phyloP scores from a whole-genome alignment of 306 rosid species.

The Prunus mongolica region DNA sequence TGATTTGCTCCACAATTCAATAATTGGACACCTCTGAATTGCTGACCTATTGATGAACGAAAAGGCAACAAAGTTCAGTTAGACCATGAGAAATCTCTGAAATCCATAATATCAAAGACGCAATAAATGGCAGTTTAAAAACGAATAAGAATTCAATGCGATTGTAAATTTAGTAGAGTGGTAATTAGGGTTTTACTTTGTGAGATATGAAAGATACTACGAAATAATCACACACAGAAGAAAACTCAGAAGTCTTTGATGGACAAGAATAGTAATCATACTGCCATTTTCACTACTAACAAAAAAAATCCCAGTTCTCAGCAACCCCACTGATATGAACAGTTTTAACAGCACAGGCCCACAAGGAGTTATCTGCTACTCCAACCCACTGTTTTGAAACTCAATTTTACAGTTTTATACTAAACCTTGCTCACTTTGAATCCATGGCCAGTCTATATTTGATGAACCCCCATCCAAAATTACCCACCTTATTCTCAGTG shows the following conservation, averaged over 20 bases:
- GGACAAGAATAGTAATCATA: constrained; percentile 36
- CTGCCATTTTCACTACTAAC: constrained; percentile 31
- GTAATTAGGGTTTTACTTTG: constrained; percentile 55
- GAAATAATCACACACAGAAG: constrained; percentile 42
- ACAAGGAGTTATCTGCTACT: constrained; percentile 32
- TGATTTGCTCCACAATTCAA: constrained; percentile 53
- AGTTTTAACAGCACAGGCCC: constrained; percentile 53
- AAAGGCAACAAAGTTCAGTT: constrained; percentile 60
- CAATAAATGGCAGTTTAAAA: constrained; percentile 35
- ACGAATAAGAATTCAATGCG: constrained; percentile 21
- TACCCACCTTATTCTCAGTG: constrained; percentile 13
- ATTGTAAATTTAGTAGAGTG: constrained; percentile 38
- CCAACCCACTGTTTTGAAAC: constrained; percentile 16
- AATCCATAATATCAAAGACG: constrained; percentile 50
- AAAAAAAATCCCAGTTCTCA: constrained; percentile 38
- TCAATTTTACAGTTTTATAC: constrained; percentile 18
- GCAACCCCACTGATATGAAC: constrained; percentile 39
- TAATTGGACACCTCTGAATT: constrained; percentile 52
- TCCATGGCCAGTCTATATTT: background rate
- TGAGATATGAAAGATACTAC: constrained; percentile 54
- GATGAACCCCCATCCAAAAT: constrained; percentile 4
- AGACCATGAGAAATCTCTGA: constrained; percentile 83
- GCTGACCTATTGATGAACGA: constrained; percentile 64
- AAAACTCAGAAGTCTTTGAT: constrained; percentile 38
- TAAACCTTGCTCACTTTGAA: background rate